These are phyloP conservation scores for Luffa aegyptiaca DNA, from an alignment of 306 rosid genomes.

Conservation along the genomic window DNA sequence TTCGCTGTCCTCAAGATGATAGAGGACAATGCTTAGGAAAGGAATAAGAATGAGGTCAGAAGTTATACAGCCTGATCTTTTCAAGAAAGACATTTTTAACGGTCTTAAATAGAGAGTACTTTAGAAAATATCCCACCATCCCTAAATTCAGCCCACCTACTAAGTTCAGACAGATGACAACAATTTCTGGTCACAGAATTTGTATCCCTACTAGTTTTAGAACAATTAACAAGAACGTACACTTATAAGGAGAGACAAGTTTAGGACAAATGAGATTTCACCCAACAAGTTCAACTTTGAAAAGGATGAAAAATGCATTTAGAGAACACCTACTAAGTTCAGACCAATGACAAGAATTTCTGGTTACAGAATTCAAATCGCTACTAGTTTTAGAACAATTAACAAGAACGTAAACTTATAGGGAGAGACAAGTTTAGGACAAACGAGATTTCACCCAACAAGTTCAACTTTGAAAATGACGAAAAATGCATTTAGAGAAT, in stretches of 20 bases:
- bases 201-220: neutral
- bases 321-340: neutral
- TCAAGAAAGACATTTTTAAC: too few species aligned
- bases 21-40: neutral
- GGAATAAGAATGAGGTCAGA: neutral
- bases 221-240: neutral
- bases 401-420: neutral
- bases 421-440: neutral
- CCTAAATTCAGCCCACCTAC: too few species aligned
- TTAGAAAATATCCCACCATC: too few species aligned
- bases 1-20: neutral
- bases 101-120: too few species aligned
- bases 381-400: neutral
- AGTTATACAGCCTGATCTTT: too few species aligned
- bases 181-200: neutral
- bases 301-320: neutral
- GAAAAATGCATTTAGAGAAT: neutral
- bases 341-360: too few species aligned
- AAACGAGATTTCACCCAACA: neutral
- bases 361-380: neutral
- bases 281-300: neutral
- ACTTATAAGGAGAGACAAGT: neutral
- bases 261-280: neutral
- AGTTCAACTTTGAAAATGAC: neutral
- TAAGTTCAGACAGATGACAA: too few species aligned